A percentile compares a stretch with the other conserved stretches of the same genome.
These are phyloP conservation scores for Syncephalastrum racemosum DNA, from an alignment of 371 early-diverging fungal species.

Conservation along the genomic window DNA sequence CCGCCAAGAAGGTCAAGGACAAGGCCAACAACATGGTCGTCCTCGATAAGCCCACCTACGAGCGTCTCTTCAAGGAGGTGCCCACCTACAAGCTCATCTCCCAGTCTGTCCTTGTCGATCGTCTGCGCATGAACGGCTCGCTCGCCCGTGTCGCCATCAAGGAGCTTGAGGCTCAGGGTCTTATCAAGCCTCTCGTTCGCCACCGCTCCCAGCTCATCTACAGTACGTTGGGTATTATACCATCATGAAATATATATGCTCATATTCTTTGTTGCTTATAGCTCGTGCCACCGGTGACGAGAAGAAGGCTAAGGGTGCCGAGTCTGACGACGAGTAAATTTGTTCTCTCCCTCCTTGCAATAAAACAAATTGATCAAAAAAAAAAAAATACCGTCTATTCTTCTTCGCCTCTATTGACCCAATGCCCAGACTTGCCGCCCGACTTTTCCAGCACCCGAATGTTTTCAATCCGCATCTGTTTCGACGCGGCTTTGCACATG, in stretches of 20 bases:
- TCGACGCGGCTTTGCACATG: constrained; percentile 74
- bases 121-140: constrained; percentile 96
- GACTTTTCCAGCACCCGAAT: constrained; percentile 72
- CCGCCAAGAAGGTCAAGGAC: constrained; percentile 94
- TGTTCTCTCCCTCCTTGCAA: background rate
- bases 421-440: constrained; percentile 79
- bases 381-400: too few species aligned
- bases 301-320: constrained; percentile 23
- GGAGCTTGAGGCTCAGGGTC: constrained; percentile 88
- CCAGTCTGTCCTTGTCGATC: constrained; percentile 96
- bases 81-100: constrained; percentile 98
- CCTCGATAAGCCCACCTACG: constrained; percentile 88
- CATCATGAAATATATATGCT: background rate
- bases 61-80: constrained; percentile 96
- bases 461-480: constrained; percentile 54
- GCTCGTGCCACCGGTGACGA: constrained; percentile 51
- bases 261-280: constrained; percentile 8
- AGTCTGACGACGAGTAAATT: constrained; percentile 23
- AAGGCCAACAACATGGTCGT: constrained; percentile 95
- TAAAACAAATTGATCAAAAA: constrained; percentile 4
- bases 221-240: constrained; percentile 50
- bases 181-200: constrained; percentile 86
- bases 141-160: constrained; percentile 93
- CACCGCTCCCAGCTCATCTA: constrained; percentile 96
- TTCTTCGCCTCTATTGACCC: constrained; percentile 12